A percentile compares a stretch with the other conserved stretches of the same genome.
These are phyloP conservation scores for Cyanidium caldarium DNA, from an alignment of 23 red algal genomes.

Conservation along the genomic window DNA sequence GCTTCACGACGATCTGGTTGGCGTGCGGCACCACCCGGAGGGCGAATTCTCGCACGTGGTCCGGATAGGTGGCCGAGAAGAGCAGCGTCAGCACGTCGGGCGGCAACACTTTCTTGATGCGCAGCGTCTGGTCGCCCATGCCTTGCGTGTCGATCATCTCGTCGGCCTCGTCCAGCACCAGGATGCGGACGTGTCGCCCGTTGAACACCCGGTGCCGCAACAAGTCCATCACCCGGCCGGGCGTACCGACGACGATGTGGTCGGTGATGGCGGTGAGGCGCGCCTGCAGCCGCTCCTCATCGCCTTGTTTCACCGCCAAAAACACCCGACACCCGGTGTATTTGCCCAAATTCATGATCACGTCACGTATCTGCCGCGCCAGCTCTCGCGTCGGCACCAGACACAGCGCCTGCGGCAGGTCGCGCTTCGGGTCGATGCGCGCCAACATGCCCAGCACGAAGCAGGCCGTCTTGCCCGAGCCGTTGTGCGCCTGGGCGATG, in stretches of 20 bases:
- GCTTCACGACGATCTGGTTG: constrained; percentile 81
- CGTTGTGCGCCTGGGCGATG: constrained; percentile 91
- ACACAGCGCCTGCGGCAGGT: constrained; percentile 70
- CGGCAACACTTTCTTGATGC: constrained; percentile 52
- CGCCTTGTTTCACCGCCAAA: constrained; percentile 57
- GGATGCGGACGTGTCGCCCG: constrained; percentile 35
- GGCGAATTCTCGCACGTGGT: constrained; percentile 56
- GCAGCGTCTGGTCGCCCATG: constrained; percentile 89
- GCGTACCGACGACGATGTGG: constrained; percentile 80
- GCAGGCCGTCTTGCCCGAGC: constrained; percentile 86
- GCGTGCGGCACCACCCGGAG: constrained; percentile 47
- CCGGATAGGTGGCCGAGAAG: constrained; percentile 80
- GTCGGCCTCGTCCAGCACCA: constrained; percentile 96
- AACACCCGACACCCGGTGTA: constrained; percentile 39
- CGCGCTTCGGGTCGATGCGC: constrained; percentile 20
- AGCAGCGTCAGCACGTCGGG: constrained; percentile 59
- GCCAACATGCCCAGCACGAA: constrained; percentile 91
- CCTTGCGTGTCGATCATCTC: constrained; percentile 88
- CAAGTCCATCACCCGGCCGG: constrained; percentile 71
- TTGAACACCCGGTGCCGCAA: constrained; percentile 41
- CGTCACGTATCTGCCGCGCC: constrained; percentile 69
- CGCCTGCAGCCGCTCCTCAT: constrained; percentile 31
- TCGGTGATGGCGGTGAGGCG: constrained; percentile 21
- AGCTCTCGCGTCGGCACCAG: constrained; percentile 89
- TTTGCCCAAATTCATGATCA: constrained; percentile 55